Conservation (phyloP, 2,329 filamentous ascomycete genomes). For the Thelonectria rubi region DNA sequence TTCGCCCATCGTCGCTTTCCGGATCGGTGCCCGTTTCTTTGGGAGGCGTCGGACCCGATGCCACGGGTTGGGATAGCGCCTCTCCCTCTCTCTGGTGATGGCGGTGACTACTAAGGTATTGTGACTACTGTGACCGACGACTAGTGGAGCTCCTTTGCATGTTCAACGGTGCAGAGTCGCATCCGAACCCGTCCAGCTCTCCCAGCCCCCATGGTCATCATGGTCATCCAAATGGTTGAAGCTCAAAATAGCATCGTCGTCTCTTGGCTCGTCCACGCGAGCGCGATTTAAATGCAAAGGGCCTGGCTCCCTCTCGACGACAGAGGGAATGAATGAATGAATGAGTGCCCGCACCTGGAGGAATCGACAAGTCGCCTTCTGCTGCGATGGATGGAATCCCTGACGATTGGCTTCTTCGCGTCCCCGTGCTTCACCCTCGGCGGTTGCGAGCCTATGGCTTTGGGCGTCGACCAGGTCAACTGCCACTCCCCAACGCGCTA, state of each 20-base stretch:
- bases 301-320: constrained; percentile 12
- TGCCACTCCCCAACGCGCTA: constrained; percentile 35
- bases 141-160: constrained; percentile 8
- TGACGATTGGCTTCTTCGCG: constrained; percentile 1
- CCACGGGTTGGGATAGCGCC: constrained; percentile 19
- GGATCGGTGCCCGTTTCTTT: not conserved
- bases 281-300: constrained; percentile 19
- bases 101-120: constrained; percentile 23
- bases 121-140: constrained; percentile 9
- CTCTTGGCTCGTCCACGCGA: constrained; percentile 33
- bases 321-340: not conserved
- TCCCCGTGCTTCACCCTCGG: constrained; percentile 14
- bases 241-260: constrained; percentile 29
- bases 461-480: constrained; percentile 11
- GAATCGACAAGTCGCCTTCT: constrained; percentile 7
- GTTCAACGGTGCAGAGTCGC: not conserved
- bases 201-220: too few species aligned
- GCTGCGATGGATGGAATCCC: constrained; percentile 6
- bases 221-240: too few species aligned
- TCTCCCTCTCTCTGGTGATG: constrained; percentile 7
- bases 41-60: not conserved
- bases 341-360: too few species aligned
- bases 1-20: not conserved
- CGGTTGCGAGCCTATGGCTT: constrained; percentile 33
- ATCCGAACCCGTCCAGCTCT: not conserved